Base-by-base conservation (phyloP, 768 basidiomycete species). In the Hericium rajendrae region DNA sequence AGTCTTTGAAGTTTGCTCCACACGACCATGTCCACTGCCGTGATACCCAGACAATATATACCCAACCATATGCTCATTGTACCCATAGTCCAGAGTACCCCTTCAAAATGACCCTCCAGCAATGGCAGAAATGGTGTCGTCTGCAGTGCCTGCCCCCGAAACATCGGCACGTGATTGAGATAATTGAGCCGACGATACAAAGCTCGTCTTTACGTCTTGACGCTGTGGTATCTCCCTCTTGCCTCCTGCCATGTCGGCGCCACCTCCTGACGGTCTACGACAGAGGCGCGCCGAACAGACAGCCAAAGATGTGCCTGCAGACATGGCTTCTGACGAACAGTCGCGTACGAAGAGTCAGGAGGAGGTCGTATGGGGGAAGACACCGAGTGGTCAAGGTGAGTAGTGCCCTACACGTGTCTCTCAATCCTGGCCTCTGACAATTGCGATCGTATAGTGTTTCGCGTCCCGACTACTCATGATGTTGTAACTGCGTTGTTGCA, bases 381-480 rank as follows among this genome's bases (percentile, higher is more conserved):
- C 49, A 16, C 49, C 49, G 10, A 37, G 24, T 16, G 49, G 49
- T n/a, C 20, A 51, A 51, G 49, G 49, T 51, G 24, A 16, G 49
- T 12, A 51, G 20, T 5, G 22, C 24, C 24, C 49, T n/a, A 37
- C 49, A 37, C 49, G 28, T 26, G 49, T 51, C 43, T 51, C 26
- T 24, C 16, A 51, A 51, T 18, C 49, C 11, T 18, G 13, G 18
- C 24, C 22, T 51, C 24, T 11, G 6, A 22, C 49, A n/a, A 20
- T 51, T 46, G 4, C 22, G 16, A 16, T 46, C 13, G 48, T 48
- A 28, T 60, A 97, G 94, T 97, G 6, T 99, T 99, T 68, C 82
- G 84, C 59, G 91, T 95, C 48, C 93, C 93, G 11, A 90, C 92
- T 18, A 95, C 93, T 0, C 88, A 93, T 69, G 90, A 94, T 69